Evolutionary conservation across 2,329 filamentous ascomycete species (phyloP).

Genomic region (Thielaviopsis punctulata): DNA sequence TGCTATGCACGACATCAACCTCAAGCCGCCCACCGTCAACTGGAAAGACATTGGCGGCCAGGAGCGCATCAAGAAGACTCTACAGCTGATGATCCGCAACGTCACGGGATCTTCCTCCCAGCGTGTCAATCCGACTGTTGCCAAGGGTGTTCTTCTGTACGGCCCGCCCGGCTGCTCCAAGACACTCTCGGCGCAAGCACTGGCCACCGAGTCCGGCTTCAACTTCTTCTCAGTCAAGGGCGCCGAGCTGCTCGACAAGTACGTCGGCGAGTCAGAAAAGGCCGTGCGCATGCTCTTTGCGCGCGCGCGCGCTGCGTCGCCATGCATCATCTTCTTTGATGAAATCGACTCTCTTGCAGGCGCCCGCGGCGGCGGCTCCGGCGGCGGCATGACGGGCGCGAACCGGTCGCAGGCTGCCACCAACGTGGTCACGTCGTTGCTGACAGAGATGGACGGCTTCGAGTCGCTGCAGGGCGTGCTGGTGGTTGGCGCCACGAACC

Average conservation of each 20-base stretch:
- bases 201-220: constrained; percentile 76
- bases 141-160: constrained; percentile 75
- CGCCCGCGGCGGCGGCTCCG: constrained; percentile 38
- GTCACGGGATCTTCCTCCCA: constrained; percentile 15
- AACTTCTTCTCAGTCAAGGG: constrained; percentile 94
- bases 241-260: constrained; percentile 87
- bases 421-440: constrained; percentile 73
- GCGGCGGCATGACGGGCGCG: constrained; percentile 22
- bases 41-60: constrained; percentile 87
- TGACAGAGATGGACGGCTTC: constrained; percentile 94
- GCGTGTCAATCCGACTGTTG: constrained; percentile 34
- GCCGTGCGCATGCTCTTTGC: constrained; percentile 72
- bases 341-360: constrained; percentile 34
- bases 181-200: constrained; percentile 76
- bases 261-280: constrained; percentile 86
- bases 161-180: constrained; percentile 91
- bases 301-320: constrained; percentile 67
- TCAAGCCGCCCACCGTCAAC: constrained; percentile 69
- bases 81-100: constrained; percentile 31
- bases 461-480: constrained; percentile 69
- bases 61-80: constrained; percentile 48
- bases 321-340: constrained; percentile 79
- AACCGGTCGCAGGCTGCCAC: constrained; percentile 33
- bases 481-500: constrained; percentile 81
- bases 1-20: constrained; percentile 75